Percentiles rank a stretch among this genome's conserved stretches.
Evolutionary conservation across 2,329 filamentous ascomycete species (phyloP).

Genomic region (Alternaria atra): DNA sequence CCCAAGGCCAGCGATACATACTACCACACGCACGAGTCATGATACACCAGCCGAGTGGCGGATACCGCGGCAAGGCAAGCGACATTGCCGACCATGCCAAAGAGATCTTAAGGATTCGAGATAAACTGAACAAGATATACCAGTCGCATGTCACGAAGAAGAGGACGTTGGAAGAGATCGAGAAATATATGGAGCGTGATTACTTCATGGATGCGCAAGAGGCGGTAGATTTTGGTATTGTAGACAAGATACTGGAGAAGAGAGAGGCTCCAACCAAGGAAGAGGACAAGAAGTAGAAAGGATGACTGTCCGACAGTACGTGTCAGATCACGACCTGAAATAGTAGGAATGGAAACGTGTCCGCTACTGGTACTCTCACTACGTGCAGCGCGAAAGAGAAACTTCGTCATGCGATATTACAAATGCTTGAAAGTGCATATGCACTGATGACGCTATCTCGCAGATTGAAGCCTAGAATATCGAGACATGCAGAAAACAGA

Average conservation of each 20-base stretch:
- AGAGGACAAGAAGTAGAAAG: slow-evolving; percentile 28
- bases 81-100: slow-evolving; percentile 98
- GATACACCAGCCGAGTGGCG: slow-evolving; percentile 93
- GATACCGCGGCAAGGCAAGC: slow-evolving; percentile 70
- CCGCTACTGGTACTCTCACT: not conserved
- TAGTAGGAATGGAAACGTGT: not conserved
- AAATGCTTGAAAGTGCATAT: no score
- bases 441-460: no score
- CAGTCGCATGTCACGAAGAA: slow-evolving; percentile 82
- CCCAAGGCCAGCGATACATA: slow-evolving; percentile 83
- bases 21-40: slow-evolving; percentile 95
- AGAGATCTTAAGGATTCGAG: slow-evolving; percentile 87
- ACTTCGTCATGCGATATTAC: no score
- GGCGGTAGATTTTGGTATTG: slow-evolving; percentile 86
- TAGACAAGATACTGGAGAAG: slow-evolving; percentile 84
- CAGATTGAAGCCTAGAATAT: no score
- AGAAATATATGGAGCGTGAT: slow-evolving; percentile 95
- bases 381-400: not conserved
- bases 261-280: slow-evolving; percentile 60
- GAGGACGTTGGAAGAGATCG: slow-evolving; percentile 81
- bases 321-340: not conserved
- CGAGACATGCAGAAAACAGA: no score
- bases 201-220: slow-evolving; percentile 92
- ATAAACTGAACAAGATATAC: slow-evolving; percentile 91
- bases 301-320: not conserved